phyloP scores from a whole-genome alignment of 2,329 filamentous ascomycete genomes.

The Sclerotinia subarctica region DNA sequence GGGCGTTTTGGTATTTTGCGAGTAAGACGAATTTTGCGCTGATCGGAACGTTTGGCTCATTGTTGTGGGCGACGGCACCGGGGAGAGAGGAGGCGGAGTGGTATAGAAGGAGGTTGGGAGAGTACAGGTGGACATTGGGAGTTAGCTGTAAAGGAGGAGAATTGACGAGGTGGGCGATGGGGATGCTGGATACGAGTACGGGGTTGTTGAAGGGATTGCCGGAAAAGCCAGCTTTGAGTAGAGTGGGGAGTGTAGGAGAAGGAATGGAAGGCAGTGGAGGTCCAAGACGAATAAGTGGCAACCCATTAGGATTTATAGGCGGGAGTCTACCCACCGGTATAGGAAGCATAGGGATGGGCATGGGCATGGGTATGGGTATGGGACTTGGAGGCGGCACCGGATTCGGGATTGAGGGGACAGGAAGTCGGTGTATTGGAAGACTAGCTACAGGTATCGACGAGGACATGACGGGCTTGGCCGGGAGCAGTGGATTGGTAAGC shows the following conservation, averaged over 20 bases:
- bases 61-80: slow-evolving; percentile 85
- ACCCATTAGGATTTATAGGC: slow-evolving; percentile 8
- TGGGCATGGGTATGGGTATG: neutral
- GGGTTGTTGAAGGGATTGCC: slow-evolving; percentile 66
- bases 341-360: neutral
- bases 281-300: slow-evolving; percentile 1
- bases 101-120: slow-evolving; percentile 78
- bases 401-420: slow-evolving; percentile 13
- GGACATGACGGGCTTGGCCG: slow-evolving; percentile 27
- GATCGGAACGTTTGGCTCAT: slow-evolving; percentile 87
- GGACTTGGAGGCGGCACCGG: slow-evolving; percentile 7
- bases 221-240: slow-evolving; percentile 65
- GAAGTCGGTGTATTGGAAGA: slow-evolving; percentile 7
- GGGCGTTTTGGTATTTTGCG: slow-evolving; percentile 90
- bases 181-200: slow-evolving; percentile 70
- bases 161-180: slow-evolving; percentile 69
- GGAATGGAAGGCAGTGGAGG: neutral
- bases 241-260: slow-evolving; percentile 42
- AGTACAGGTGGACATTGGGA: slow-evolving; percentile 91
- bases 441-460: slow-evolving; percentile 31
- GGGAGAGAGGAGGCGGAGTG: slow-evolving; percentile 88
- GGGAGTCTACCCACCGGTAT: slow-evolving; percentile 6
- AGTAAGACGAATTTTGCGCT: slow-evolving; percentile 89
- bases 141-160: slow-evolving; percentile 67
- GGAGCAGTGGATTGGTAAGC: slow-evolving; percentile 36